A percentile compares a stretch with the other conserved stretches of the same genome.
Evolutionary conservation across 345 rosid genomes (phyloP).

Genomic region (Corchorus olitorius): DNA sequence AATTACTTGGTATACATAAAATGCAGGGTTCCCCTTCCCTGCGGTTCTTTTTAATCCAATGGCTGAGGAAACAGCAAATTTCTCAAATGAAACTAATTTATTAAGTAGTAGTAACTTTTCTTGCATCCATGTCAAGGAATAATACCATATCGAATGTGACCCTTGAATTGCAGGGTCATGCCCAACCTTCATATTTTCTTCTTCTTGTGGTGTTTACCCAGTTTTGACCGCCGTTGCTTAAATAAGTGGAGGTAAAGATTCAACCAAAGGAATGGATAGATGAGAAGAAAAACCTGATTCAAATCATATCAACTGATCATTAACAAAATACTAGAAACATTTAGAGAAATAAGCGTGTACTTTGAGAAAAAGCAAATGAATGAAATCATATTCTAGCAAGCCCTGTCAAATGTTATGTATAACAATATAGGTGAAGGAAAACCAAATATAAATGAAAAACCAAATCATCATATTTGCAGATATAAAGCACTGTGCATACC

Average conservation of each 20-base stretch:
- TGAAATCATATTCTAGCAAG: not conserved
- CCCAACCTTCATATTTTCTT: conserved; percentile 44
- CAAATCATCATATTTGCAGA: not conserved
- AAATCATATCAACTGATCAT: not conserved
- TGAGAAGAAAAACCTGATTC: conserved; percentile 55
- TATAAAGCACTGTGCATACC: conserved; percentile 43
- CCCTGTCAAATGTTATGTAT: not conserved
- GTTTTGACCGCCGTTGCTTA: conserved; percentile 69
- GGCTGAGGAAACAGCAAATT: no score
- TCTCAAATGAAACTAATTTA: no score
- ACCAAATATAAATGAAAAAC: not conserved
- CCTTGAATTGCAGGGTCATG: not conserved
- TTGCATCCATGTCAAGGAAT: no score
- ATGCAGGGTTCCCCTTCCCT: no score
- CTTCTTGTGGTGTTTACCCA: conserved; percentile 46
- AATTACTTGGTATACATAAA: not conserved
- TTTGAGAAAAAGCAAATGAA: not conserved
- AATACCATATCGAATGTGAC: not conserved
- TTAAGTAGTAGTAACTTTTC: no score
- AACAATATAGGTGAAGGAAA: not conserved
- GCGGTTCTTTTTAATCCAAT: not conserved
- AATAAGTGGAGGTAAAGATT: conserved; percentile 72
- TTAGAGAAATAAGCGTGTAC: not conserved
- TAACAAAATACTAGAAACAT: not conserved
- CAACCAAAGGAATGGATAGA: conserved; percentile 78